Percentiles rank a stretch among this genome's conserved stretches.
Evolutionary conservation across 2,329 filamentous ascomycete genomes (phyloP).

Genomic region (Grosmannia serpens): DNA sequence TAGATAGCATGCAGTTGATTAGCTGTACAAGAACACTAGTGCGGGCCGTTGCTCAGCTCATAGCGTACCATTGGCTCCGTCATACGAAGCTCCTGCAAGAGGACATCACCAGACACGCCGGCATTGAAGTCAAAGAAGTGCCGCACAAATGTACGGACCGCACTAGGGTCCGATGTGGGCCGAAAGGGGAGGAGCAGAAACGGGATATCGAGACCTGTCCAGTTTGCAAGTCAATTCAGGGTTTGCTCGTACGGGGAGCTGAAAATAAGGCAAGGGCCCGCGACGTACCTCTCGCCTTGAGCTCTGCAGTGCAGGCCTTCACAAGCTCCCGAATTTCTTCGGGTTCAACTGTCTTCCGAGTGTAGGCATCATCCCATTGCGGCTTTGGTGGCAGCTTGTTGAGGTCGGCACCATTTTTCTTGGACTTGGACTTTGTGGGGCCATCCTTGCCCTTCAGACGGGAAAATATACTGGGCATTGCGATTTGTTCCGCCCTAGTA

Average conservation of each 20-base stretch:
- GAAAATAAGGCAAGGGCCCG: neutral
- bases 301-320: conserved; percentile 72
- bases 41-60: neutral
- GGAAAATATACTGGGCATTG: conserved; percentile 48
- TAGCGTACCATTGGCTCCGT: conserved; percentile 78
- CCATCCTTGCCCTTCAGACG: conserved; percentile 67
- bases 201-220: conserved; percentile 69
- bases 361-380: conserved; percentile 80
- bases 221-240: neutral
- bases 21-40: neutral
- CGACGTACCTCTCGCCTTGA: conserved; percentile 81
- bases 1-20: neutral
- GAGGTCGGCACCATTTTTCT: conserved; percentile 48
- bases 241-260: neutral
- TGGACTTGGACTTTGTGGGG: conserved; percentile 42
- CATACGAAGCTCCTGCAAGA: conserved; percentile 80
- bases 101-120: conserved; percentile 52
- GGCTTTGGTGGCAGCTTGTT: conserved; percentile 54
- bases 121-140: conserved; percentile 74
- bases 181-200: conserved; percentile 92
- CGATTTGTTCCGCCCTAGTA: neutral
- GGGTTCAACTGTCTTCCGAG: conserved; percentile 67
- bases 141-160: conserved; percentile 81
- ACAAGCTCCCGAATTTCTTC: conserved; percentile 88
- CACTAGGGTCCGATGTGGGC: conserved; percentile 82